Conservation (phyloP, 2,329 filamentous ascomycete genomes). For the Trichoderma arundinaceum region DNA sequence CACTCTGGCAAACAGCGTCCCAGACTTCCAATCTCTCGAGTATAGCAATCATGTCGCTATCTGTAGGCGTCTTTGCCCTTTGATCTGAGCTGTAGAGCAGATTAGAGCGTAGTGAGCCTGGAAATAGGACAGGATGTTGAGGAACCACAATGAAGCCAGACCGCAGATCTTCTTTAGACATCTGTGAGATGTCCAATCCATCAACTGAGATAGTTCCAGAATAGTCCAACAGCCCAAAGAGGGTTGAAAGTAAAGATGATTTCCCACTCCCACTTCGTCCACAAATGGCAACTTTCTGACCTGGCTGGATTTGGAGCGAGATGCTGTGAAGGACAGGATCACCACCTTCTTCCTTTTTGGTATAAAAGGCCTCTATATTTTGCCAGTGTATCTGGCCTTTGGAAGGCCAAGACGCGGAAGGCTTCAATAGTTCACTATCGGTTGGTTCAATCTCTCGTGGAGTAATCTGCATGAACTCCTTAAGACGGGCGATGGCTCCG, state of each 20-base stretch:
- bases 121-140: slow-evolving; percentile 54
- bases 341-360: not conserved
- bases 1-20: slow-evolving; percentile 21
- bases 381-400: slow-evolving; percentile 39
- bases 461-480: slow-evolving; percentile 38
- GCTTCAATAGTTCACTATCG: slow-evolving; percentile 30
- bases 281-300: slow-evolving; percentile 44
- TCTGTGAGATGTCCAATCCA: slow-evolving; percentile 43
- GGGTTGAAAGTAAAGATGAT: slow-evolving; percentile 46
- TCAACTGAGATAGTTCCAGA: slow-evolving; percentile 49
- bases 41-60: not conserved
- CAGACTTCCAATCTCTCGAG: slow-evolving; percentile 33
- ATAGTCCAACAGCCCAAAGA: slow-evolving; percentile 48
- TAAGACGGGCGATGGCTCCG: slow-evolving; percentile 17
- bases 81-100: not conserved
- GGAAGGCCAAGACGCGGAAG: slow-evolving; percentile 38
- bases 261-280: slow-evolving; percentile 41
- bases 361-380: slow-evolving; percentile 29
- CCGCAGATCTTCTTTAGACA: slow-evolving; percentile 50
- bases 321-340: slow-evolving; percentile 36
- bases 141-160: slow-evolving; percentile 54
- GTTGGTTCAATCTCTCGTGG: slow-evolving; percentile 32
- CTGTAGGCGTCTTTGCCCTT: slow-evolving; percentile 48
- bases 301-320: slow-evolving; percentile 38
- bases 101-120: slow-evolving; percentile 48